Conservation (phyloP, 2,329 filamentous ascomycete genomes). For the Ophiosphaerella herpotricha region DNA sequence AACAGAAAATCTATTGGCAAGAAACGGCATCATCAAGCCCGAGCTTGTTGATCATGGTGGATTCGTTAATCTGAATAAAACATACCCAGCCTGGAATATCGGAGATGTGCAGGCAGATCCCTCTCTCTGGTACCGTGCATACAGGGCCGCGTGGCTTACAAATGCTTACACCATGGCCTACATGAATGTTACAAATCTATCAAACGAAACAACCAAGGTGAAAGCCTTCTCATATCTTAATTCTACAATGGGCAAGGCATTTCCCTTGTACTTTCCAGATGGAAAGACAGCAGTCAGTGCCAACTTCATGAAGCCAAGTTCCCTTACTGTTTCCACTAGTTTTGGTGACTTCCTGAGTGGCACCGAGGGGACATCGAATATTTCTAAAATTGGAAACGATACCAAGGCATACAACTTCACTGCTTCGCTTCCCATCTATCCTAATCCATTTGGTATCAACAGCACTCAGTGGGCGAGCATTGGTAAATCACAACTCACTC, state of each 20-base stretch:
- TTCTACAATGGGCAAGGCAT: no score
- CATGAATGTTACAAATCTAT: slow-evolving; percentile 45
- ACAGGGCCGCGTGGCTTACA: slow-evolving; percentile 51
- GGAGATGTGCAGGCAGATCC: slow-evolving; percentile 43
- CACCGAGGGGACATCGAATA: no score
- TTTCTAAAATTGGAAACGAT: no score
- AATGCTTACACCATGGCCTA: slow-evolving; percentile 49
- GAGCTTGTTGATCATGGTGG: slow-evolving; percentile 51
- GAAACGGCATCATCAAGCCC: slow-evolving; percentile 16
- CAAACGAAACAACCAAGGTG: no score
- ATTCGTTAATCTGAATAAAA: slow-evolving; percentile 46
- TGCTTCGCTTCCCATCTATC: background rate
- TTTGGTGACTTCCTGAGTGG: no score
- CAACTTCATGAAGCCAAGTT: no score
- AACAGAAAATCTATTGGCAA: no score
- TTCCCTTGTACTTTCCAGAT: no score
- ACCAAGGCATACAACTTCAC: no score
- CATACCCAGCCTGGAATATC: slow-evolving; percentile 39
- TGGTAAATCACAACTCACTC: background rate
- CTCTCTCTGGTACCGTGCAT: slow-evolving; percentile 48
- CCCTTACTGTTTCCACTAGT: no score
- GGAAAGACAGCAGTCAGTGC: no score
- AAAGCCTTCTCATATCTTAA: no score
- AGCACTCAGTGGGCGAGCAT: background rate
- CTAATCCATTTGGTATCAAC: slow-evolving; percentile 2